Percentiles rank a stretch among this genome's conserved stretches.
phyloP scores from a whole-genome alignment of 805 yeast genomes.

The Pichia cephalocereana region DNA sequence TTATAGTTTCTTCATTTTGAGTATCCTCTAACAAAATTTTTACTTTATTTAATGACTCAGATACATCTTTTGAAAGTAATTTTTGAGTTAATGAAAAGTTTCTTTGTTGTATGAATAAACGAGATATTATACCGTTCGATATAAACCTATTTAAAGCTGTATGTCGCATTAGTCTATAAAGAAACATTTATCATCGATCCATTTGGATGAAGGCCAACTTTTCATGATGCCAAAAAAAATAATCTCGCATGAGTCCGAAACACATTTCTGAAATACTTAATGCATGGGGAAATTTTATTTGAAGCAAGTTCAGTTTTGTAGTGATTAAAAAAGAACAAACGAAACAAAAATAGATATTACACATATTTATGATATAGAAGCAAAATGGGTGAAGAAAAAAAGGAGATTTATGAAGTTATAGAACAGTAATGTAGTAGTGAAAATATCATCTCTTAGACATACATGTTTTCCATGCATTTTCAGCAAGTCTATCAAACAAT shows the following conservation, averaged over 20 bases:
- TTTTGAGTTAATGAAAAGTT: neutral
- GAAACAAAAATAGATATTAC: neutral
- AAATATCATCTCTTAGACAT: slow-evolving; percentile 1
- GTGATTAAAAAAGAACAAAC: neutral
- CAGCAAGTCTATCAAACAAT: slow-evolving; percentile 15
- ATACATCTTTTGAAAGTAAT: no score
- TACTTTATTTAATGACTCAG: neutral
- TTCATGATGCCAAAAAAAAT: no score
- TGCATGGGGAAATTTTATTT: no score
- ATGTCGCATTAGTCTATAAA: neutral
- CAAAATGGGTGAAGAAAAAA: neutral
- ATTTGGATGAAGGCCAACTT: no score
- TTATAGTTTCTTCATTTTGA: slow-evolving; percentile 17
- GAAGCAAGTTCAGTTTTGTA: no score
- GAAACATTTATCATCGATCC: no score
- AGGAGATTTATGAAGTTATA: no score
- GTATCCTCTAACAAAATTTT: neutral
- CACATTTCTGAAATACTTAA: no score
- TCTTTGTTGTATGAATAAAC: neutral
- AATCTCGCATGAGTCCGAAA: no score
- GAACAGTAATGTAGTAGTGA: neutral
- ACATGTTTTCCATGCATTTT: slow-evolving; percentile 15
- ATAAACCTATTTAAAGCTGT: neutral
- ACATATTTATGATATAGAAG: neutral
- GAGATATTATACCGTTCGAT: neutral